phyloP scores from a whole-genome alignment of 2,329 filamentous ascomycete genomes.

The Ophiognomonia clavigignenti-juglandacearum region DNA sequence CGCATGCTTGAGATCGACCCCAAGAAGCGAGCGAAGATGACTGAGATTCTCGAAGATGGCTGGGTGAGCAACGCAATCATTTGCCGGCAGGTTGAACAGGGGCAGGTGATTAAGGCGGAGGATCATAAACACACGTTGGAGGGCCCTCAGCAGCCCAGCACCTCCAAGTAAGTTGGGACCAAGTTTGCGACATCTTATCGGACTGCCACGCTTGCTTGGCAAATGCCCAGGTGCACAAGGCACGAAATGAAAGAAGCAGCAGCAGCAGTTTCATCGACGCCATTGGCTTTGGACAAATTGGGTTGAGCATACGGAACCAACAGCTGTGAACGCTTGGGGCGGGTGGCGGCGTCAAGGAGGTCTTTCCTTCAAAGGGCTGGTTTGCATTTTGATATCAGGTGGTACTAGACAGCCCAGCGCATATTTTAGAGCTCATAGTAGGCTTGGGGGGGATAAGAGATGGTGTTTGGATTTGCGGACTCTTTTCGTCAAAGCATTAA shows the following conservation, averaged over 20 bases:
- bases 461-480: background rate
- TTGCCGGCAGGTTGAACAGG: slow-evolving; percentile 70
- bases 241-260: background rate
- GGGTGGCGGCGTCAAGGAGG: slow-evolving; percentile 1
- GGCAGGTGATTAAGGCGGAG: slow-evolving; percentile 64
- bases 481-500: background rate
- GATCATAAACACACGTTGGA: slow-evolving; percentile 85
- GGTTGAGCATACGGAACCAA: background rate
- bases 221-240: background rate
- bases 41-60: slow-evolving; percentile 79
- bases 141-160: slow-evolving; percentile 49
- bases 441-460: background rate
- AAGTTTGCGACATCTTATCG: background rate
- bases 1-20: slow-evolving; percentile 91
- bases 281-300: background rate
- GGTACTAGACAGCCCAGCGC: slow-evolving; percentile 3
- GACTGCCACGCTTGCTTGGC: background rate
- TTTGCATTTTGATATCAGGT: slow-evolving; percentile 1
- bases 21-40: slow-evolving; percentile 74
- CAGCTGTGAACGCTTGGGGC: background rate
- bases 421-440: background rate
- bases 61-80: slow-evolving; percentile 86
- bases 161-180: slow-evolving; percentile 18
- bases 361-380: background rate
- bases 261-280: background rate